These are phyloP conservation scores for Rhynchosporium graminicola DNA, from an alignment of 2,329 filamentous ascomycete genomes.

Conservation along the genomic window DNA sequence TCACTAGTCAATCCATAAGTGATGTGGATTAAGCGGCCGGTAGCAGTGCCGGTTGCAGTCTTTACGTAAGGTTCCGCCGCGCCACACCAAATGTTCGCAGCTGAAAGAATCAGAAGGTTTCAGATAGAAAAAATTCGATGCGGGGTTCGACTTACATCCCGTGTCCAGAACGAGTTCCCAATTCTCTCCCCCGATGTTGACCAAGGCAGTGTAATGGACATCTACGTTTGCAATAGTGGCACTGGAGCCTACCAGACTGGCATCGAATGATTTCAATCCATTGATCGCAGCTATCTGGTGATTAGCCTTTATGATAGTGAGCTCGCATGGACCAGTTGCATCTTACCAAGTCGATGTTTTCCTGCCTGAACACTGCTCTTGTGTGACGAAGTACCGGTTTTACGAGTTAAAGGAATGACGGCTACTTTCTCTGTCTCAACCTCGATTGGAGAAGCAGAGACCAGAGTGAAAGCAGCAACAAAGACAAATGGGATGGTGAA, in stretches of 20 bases:
- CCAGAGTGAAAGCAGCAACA: conserved; percentile 32
- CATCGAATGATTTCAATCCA: conserved; percentile 17
- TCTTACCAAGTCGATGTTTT: conserved; percentile 30
- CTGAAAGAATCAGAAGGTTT: conserved; percentile 24
- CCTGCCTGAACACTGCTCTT: conserved; percentile 35
- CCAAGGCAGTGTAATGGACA: conserved; percentile 35
- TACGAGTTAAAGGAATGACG: conserved; percentile 33
- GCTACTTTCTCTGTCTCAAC: conserved; percentile 25
- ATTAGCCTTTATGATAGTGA: background rate
- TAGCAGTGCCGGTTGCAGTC: conserved; percentile 31
- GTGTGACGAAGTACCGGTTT: conserved; percentile 32
- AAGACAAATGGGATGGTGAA: conserved; percentile 31
- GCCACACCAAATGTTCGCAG: conserved; percentile 36
- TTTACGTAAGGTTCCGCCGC: conserved; percentile 24
- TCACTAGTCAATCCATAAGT: conserved; percentile 31
- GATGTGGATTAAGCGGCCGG: conserved; percentile 32
- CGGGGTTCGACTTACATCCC: conserved; percentile 32
- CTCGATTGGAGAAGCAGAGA: conserved; percentile 35
- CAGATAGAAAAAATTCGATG: background rate
- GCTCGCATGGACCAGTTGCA: background rate
- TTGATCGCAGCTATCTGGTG: conserved; percentile 26
- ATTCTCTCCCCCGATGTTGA: conserved; percentile 32
- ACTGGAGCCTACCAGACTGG: conserved; percentile 25
- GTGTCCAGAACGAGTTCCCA: conserved; percentile 39
- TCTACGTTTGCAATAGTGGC: conserved; percentile 37